Percentiles rank a stretch among this genome's conserved stretches.
phyloP scores from a whole-genome alignment of 164 flowering plant genomes.

The Kingdonia uniflora region DNA sequence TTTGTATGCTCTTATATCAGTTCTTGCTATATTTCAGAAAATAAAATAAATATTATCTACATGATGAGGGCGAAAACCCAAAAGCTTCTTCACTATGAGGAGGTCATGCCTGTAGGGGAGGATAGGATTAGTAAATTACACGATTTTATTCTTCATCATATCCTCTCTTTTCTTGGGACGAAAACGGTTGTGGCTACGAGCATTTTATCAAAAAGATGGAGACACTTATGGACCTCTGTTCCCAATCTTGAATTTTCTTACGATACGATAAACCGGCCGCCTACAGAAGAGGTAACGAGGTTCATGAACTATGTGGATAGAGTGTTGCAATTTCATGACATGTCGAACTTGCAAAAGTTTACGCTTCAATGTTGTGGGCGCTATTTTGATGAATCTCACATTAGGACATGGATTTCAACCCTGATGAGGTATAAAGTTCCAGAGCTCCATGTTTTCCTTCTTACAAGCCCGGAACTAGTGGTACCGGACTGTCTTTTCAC shows the following conservation, averaged over 20 bases:
- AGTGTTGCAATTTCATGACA: background rate
- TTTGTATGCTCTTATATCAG: too few species aligned
- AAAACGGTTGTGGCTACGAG: background rate
- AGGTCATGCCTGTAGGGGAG: too few species aligned
- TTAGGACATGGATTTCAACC: slow-evolving; percentile 1
- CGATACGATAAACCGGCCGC: too few species aligned
- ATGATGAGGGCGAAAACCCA: too few species aligned
- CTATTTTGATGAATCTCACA: slow-evolving; percentile 1
- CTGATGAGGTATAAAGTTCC: background rate
- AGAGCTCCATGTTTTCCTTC: background rate
- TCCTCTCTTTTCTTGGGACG: slow-evolving; percentile 4
- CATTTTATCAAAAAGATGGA: slow-evolving; percentile 9
- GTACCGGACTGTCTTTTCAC: too few species aligned
- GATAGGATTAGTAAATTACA: slow-evolving; percentile 8
- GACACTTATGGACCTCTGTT: background rate
- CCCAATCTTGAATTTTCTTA: background rate
- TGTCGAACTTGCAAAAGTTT: background rate
- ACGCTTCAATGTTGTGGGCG: background rate
- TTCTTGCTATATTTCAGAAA: too few species aligned
- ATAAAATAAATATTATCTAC: too few species aligned
- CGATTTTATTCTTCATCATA: slow-evolving; percentile 1
- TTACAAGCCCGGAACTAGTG: too few species aligned
- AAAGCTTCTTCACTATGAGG: too few species aligned
- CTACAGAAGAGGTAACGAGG: background rate
- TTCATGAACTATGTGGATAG: slow-evolving; percentile 6